Base-by-base conservation (phyloP, 306 rosid species). In the Quercus rubra region DNA sequence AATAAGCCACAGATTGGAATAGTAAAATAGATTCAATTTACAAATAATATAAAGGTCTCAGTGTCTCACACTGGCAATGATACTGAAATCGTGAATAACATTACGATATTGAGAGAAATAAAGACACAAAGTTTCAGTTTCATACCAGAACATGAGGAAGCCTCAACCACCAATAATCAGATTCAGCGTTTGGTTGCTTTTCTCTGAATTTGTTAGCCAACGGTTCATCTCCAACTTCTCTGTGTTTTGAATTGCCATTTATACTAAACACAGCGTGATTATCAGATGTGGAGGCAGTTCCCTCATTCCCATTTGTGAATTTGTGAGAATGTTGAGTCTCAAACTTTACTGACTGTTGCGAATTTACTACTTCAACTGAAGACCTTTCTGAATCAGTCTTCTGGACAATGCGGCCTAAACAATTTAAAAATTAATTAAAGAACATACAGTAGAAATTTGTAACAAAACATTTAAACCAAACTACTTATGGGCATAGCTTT, bases 121-220 rank as follows among this genome's bases (percentile, higher is more conserved):
- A 69, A 68, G 55, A 49, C 12, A 2, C 30, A 33, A n/a, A 58
- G 73, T 55, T 35, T 73, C 4, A 31, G 46, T 28, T 15, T 87
- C 97, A 30, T 85, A 95, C 99, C n/a, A 92, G 88, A 87, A 91
- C 97, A 81, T 86, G 90, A 79, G 87, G 92, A 78, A 95, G 97
- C 21, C 83, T 86, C 86, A 58, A 79, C 99, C 97, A 92, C 97
- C 97, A 91, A 35, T 71, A 67, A 86, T 83, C 92, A 62, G 81
- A 82, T 63, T 61, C 83, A 28, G 68, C 38, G 21, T 85, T 82
- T 73, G 87, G 78, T 83, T 75, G 85, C 77, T 84, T 84, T 70
- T 51, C 79, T 70, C 78, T 38, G 71, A 70, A 73, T 38, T 78
- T 79, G 58, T 59, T 70, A 58, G 80, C 87, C 30, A 70, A 71